A percentile compares a stretch with the other conserved stretches of the same genome.
Evolutionary conservation across 2,329 filamentous ascomycete genomes (phyloP).

Genomic region (Teratosphaeria destructans): DNA sequence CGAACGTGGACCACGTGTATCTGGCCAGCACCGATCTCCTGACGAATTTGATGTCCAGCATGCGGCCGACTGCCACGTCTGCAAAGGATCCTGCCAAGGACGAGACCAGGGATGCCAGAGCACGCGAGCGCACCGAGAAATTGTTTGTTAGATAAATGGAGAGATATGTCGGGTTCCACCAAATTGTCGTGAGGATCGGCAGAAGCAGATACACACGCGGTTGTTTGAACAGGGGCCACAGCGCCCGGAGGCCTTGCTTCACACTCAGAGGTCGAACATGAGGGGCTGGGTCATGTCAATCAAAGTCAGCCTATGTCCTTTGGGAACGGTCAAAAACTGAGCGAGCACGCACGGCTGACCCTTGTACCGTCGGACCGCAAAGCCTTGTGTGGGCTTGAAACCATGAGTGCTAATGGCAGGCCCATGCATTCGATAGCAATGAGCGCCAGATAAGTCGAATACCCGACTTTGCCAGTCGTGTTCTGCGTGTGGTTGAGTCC

Average conservation of each 20-base stretch:
- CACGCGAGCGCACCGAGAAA: not conserved
- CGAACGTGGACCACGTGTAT: slow-evolving; percentile 35
- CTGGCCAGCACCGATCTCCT: not conserved
- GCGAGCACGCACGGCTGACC: slow-evolving; percentile 36
- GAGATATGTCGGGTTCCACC: not conserved
- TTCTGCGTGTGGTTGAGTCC: slow-evolving; percentile 51
- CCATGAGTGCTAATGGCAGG: slow-evolving; percentile 53
- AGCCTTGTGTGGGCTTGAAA: slow-evolving; percentile 55
- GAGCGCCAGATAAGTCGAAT: slow-evolving; percentile 58
- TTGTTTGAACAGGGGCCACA: not conserved
- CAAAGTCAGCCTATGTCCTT: slow-evolving; percentile 38
- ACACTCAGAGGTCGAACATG: slow-evolving; percentile 32
- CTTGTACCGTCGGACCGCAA: slow-evolving; percentile 54
- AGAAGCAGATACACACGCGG: not conserved
- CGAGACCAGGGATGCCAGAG: not conserved
- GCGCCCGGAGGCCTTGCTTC: not conserved
- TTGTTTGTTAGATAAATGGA: not conserved
- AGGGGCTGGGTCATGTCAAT: slow-evolving; percentile 50
- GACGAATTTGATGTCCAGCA: not conserved
- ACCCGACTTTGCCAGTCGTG: slow-evolving; percentile 55
- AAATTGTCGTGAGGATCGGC: not conserved
- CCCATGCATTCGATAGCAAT: slow-evolving; percentile 38
- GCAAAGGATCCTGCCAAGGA: not conserved
- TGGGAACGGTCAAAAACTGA: slow-evolving; percentile 40
- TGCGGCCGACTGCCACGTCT: not conserved